phyloP scores from a whole-genome alignment of 164 flowering plant genomes.

The Chimonanthus praecox region DNA sequence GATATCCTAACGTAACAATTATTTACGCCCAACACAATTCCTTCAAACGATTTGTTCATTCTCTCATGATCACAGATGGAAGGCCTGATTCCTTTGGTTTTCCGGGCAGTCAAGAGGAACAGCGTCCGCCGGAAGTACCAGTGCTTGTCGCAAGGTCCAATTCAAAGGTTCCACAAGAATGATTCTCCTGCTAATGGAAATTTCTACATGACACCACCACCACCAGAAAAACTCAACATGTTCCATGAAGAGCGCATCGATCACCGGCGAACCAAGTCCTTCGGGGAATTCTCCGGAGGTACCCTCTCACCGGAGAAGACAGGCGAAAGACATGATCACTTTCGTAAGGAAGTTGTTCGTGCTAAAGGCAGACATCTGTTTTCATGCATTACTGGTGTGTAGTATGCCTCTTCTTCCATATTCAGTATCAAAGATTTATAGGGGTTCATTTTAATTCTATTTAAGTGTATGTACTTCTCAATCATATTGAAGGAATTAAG shows the following conservation, averaged over 20 bases:
- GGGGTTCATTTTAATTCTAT: too few relatives aligned
- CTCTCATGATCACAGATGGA: constrained; percentile 7
- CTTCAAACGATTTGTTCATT: not conserved
- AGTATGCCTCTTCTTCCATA: not conserved
- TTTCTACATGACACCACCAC: not conserved
- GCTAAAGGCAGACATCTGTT: constrained; percentile 7
- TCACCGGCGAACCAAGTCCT: constrained; percentile 5
- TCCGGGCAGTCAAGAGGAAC: constrained; percentile 13
- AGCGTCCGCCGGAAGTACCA: constrained; percentile 9
- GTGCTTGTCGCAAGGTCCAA: constrained; percentile 7
- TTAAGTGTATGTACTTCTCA: too few relatives aligned
- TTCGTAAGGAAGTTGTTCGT: constrained; percentile 1
- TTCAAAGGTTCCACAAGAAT: not conserved
- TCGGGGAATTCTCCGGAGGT: not conserved
- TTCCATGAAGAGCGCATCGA: not conserved
- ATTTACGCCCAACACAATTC: not conserved
- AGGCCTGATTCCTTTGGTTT: constrained; percentile 16
- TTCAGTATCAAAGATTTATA: too few relatives aligned
- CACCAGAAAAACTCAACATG: not conserved
- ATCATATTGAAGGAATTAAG: too few relatives aligned
- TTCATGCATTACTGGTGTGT: constrained; percentile 9
- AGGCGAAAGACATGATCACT: not conserved
- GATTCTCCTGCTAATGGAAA: not conserved
- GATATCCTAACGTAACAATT: not conserved
- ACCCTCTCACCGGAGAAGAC: constrained; percentile 7